phyloP scores from a whole-genome alignment of 116 monocot species.

The Posidonia oceanica region DNA sequence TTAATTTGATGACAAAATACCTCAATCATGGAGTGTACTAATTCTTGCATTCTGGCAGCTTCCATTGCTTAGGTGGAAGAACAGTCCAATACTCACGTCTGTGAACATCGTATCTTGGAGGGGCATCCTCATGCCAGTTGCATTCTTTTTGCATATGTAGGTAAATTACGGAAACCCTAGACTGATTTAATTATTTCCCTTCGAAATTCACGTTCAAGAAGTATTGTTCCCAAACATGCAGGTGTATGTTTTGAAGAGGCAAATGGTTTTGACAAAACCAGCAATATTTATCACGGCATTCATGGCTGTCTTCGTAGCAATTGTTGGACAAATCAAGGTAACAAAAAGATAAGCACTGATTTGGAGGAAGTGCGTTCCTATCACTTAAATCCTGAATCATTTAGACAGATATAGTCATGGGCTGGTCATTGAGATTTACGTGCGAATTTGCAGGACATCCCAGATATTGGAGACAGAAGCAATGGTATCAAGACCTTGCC shows the following conservation, averaged over 20 bases:
- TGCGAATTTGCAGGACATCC: background rate
- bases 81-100: background rate
- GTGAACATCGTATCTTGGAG: background rate
- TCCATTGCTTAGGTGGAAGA: constrained; percentile 3
- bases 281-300: background rate
- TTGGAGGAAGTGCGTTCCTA: too few species aligned
- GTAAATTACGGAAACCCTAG: background rate
- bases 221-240: background rate
- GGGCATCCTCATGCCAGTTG: background rate
- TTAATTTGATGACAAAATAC: background rate
- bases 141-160: constrained; percentile 1
- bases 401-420: too few species aligned
- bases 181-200: too few species aligned
- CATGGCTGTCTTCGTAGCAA: background rate
- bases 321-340: background rate
- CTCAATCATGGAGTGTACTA: too few species aligned
- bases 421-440: background rate
- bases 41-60: background rate
- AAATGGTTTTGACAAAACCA: background rate
- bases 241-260: background rate
- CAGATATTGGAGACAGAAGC: background rate
- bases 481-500: background rate
- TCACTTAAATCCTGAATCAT: too few species aligned
- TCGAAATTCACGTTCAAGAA: background rate
- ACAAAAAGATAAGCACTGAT: background rate